Evolutionary conservation across 345 rosid genomes (phyloP), one percentile per base, ranked within the genome.

Genomic region (Citrus medica): DNA sequence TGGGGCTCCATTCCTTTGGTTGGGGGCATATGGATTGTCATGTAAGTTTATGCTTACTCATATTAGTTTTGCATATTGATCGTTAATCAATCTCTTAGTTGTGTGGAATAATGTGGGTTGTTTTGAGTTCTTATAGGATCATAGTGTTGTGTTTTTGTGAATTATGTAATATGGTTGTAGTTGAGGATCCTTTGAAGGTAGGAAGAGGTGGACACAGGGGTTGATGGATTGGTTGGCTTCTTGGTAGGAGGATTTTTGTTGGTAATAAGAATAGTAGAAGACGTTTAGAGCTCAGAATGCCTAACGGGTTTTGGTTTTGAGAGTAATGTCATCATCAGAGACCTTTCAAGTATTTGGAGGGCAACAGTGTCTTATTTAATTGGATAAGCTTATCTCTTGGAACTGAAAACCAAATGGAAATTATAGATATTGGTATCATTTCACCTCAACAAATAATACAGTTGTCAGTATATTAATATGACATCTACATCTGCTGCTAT

Each of bases 1-100:
- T 96, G 94, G 89, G 98, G 99, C 17, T 81, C 97, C 19, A 69
- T 94, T 25, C 99, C 98, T n/a, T 71, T 91, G 61, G 93, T 89
- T 73, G 99, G 99, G 38, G 98, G 97, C 80, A 77, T 96, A 61
- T 96, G 98, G 99, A 85, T 96, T 63, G 76, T 82, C 76, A 10
- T 90, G 99, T 96, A 86, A 94, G 98, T 86, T 74, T 38, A 42
- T 77, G 16, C 32, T 35, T 63, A 9, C 60, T 14, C 9, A 0
- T 76, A 3, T 33, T 55, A 21, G 38, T 67, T 53, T 46, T 24
- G 59, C 35, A 25, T 69, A 46, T 27, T 69, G 58, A 69, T 14
- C 1, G 3, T 14, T 7, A 25, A 42, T 69, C 22, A 25, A 42
- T 69, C 22, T 12, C 35, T 66, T 42, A 68, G 35, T 25, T 69